A percentile compares a stretch with the other conserved stretches of the same genome.
Conservation (phyloP, 1,284 basidiomycete genomes). For the Trichosporon ovoides region DNA sequence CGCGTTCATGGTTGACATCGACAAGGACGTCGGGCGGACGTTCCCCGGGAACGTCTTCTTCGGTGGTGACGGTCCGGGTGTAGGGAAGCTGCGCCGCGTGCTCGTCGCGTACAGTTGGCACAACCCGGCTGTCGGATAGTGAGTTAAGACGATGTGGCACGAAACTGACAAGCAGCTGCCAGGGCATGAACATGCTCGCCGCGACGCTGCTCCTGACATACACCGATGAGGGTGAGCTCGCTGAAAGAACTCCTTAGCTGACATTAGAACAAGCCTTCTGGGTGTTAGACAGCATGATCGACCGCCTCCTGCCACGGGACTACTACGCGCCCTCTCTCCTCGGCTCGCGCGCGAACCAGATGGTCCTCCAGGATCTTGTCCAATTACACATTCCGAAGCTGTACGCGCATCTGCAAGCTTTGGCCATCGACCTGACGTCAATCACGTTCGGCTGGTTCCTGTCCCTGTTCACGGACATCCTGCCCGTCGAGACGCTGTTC, state of each 20-base stretch:
- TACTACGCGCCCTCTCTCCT: constrained; percentile 78
- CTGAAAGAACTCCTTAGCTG: neutral
- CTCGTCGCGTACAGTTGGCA: constrained; percentile 85
- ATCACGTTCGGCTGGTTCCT: constrained; percentile 99
- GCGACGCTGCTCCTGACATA: constrained; percentile 79
- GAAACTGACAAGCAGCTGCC: constrained; percentile 53
- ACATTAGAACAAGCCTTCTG: constrained; percentile 89
- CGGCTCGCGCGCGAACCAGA: constrained; percentile 87
- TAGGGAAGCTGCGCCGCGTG: constrained; percentile 82
- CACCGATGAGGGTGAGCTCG: constrained; percentile 58
- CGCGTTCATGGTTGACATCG: constrained; percentile 72
- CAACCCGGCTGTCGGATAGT: constrained; percentile 75
- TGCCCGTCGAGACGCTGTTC: constrained; percentile 90
- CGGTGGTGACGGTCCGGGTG: constrained; percentile 75
- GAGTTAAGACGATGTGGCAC: constrained; percentile 13
- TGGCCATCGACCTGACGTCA: constrained; percentile 84
- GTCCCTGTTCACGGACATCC: constrained; percentile 89
- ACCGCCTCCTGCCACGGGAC: constrained; percentile 72
- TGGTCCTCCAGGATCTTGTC: constrained; percentile 83
- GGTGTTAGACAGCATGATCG: constrained; percentile 84
- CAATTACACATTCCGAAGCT: constrained; percentile 70
- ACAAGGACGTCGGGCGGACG: constrained; percentile 83
- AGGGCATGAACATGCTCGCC: constrained; percentile 86
- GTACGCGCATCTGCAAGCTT: constrained; percentile 64
- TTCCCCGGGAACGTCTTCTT: constrained; percentile 98